Evolutionary conservation across 192 early-diverging fungal species (phyloP).

Genomic region (Backusella macrospora): DNA sequence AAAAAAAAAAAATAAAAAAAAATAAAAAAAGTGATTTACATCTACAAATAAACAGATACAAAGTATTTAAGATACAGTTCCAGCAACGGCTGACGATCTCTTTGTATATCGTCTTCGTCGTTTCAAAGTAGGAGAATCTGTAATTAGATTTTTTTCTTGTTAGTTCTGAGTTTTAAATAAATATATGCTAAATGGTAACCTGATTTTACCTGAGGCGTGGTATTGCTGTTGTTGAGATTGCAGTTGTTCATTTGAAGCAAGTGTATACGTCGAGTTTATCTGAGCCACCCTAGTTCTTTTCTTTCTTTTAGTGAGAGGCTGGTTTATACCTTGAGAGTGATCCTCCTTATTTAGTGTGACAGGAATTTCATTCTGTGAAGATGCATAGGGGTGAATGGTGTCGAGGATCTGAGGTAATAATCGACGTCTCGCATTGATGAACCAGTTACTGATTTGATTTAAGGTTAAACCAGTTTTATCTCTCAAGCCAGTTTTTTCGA

Average conservation of each 20-base stretch:
- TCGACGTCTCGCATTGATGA: constrained; percentile 71
- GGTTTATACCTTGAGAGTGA: not conserved
- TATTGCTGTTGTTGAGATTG: not conserved
- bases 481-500: constrained; percentile 57
- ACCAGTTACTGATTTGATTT: constrained; percentile 78
- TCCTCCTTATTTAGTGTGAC: constrained; percentile 16
- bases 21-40: not conserved
- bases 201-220: not conserved
- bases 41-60: constrained; percentile 23
- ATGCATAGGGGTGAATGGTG: not conserved
- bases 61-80: not conserved
- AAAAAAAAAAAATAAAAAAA: constrained; percentile 10
- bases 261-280: not conserved
- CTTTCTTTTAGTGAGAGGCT: constrained; percentile 3
- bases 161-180: not conserved
- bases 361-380: constrained; percentile 14
- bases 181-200: not conserved
- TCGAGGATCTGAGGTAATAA: constrained; percentile 39
- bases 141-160: not conserved
- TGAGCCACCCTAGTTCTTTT: constrained; percentile 14
- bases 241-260: not conserved
- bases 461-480: constrained; percentile 58
- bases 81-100: not conserved
- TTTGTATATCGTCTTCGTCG: constrained; percentile 23
- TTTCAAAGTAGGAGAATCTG: not conserved